A percentile compares a stretch with the other conserved stretches of the same genome.
phyloP scores from a whole-genome alignment of 345 rosid genomes.

The Eucalyptus tenuipes region DNA sequence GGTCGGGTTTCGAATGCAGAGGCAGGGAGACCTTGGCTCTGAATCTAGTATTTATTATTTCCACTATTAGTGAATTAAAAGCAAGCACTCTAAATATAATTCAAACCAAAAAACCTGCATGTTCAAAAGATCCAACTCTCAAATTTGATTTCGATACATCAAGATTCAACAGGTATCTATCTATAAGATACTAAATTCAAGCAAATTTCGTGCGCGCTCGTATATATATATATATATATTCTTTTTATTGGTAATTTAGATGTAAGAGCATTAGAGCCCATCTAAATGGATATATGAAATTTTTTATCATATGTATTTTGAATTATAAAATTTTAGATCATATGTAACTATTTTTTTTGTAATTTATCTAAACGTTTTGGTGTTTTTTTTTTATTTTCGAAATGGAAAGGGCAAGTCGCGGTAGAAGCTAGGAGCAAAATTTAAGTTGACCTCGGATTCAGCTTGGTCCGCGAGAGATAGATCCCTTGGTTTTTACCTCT shows the following conservation, averaged over 20 bases:
- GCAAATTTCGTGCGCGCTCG: accelerated
- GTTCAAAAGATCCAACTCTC: neutral
- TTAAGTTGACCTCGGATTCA: neutral
- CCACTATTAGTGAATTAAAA: neutral
- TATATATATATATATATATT: no score
- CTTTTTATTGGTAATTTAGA: no score
- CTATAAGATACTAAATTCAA: neutral
- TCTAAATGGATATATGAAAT: accelerated
- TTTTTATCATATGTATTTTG: no score
- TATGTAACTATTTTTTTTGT: neutral
- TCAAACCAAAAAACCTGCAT: neutral
- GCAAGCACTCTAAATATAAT: neutral
- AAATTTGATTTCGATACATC: neutral
- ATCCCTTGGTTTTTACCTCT: neutral
- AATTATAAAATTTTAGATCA: no score
- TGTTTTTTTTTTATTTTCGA: neutral
- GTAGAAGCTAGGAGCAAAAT: neutral
- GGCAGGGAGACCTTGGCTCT: neutral
- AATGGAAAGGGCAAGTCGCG: neutral
- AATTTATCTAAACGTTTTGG: neutral
- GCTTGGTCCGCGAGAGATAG: neutral
- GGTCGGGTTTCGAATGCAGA: no score
- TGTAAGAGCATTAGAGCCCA: no score
- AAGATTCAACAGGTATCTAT: neutral
- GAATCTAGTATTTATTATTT: neutral